These are phyloP conservation scores for Fusarium newnesense DNA, from an alignment of 2,329 filamentous ascomycete species.

Conservation along the genomic window DNA sequence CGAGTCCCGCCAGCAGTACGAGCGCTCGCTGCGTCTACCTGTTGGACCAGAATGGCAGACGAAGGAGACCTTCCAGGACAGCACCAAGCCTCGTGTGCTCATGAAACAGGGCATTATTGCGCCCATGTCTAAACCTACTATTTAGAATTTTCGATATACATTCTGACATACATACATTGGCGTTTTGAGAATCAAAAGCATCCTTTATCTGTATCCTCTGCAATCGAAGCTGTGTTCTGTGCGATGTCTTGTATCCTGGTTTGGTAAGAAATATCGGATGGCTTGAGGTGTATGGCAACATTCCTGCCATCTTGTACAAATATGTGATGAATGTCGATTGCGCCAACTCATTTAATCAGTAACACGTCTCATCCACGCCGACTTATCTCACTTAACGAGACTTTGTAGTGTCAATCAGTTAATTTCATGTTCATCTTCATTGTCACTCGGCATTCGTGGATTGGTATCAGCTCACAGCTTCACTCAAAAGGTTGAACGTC, in stretches of 20 bases:
- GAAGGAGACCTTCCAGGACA: slow-evolving; percentile 92
- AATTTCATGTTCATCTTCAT: background rate
- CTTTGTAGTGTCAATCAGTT: background rate
- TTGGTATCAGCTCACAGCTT: background rate
- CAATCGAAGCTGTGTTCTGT: background rate
- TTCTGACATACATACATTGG: slow-evolving; percentile 12
- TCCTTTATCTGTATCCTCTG: background rate
- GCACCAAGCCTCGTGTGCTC: slow-evolving; percentile 88
- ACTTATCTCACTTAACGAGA: background rate
- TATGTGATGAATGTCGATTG: background rate
- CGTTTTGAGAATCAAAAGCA: slow-evolving; percentile 30
- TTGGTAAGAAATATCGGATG: background rate
- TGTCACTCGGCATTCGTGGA: background rate
- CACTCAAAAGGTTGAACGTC: too few species aligned
- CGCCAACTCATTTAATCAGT: background rate
- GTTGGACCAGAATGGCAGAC: slow-evolving; percentile 96
- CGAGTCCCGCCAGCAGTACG: slow-evolving; percentile 88
- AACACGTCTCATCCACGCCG: too few species aligned
- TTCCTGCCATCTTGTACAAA: background rate
- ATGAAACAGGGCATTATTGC: slow-evolving; percentile 91
- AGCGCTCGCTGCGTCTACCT: slow-evolving; percentile 85
- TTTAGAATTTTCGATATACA: slow-evolving; percentile 38
- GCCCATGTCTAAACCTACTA: slow-evolving; percentile 82
- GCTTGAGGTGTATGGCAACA: background rate
- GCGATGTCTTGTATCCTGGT: background rate